Evolutionary conservation across 495 filamentous ascomycete species (phyloP), one percentile per base, ranked within the genome.

Genomic region (Xylaria telfairii): DNA sequence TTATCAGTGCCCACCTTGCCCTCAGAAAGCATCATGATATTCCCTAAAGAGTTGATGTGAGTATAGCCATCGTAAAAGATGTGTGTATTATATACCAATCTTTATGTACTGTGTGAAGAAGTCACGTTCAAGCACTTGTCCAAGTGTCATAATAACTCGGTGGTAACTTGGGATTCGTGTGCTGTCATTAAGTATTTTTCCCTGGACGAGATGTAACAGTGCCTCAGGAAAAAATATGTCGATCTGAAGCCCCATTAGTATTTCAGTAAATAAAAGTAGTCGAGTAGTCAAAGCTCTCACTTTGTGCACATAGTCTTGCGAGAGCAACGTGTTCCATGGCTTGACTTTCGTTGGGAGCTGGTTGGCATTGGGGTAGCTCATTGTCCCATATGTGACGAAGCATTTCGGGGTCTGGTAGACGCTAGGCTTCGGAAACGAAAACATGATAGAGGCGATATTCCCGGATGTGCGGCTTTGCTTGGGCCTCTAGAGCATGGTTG

Each of bases 101-200:
- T 97, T 97, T 73, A 98, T 91, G 76, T 97, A 95, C 63, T 88
- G 83, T 54, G 89, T 92, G 79, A 97, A 95, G 74, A 99, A 99
- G 0, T 91, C 90, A 6, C 89, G 86, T 49, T 92, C 87, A 7
- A 99, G 73, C 1, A 98, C 76, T 54, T 90, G 87, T 17, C 84
- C 85, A 30, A 97, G 85, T 15, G 90, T 87, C 88, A 97, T 91
- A 67, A 90, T 87, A 8, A 98, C 90, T 56, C 87, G 85, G 53
- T 89, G 85, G 83, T 91, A 98, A 61, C 85, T 76, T 17, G 85
- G 82, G 5, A 72, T 77, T 17, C 75, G 77, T n/a, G 64, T 60
- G 30, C 70, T 73, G 8, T 80, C 72, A 9, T 70, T 59, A 12
- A 78, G 60, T n/a, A 97, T 75, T 65, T 87, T 84, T 44, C 82